Evolutionary conservation across 768 basidiomycete species (phyloP).

Genomic region (Hypsizygus marmoreus): DNA sequence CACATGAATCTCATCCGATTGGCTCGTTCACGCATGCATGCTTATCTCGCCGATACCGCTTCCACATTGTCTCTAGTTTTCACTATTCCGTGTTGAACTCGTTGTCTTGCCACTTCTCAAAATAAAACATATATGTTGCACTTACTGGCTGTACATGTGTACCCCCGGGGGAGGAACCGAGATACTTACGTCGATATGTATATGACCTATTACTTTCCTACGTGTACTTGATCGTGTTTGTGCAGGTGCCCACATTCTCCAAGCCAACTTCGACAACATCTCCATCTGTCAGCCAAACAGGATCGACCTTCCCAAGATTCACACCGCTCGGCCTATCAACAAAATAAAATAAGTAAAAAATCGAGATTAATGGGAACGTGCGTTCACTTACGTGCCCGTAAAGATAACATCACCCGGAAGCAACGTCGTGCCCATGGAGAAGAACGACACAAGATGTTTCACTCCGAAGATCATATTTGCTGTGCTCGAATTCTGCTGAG

Average conservation of each 20-base stretch:
- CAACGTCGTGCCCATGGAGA: constrained; percentile 43
- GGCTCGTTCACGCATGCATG: too few relatives aligned
- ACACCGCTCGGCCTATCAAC: constrained; percentile 34
- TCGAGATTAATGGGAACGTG: background rate
- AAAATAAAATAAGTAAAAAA: background rate
- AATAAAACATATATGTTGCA: too few relatives aligned
- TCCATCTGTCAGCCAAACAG: constrained; percentile 36
- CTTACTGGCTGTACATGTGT: too few relatives aligned
- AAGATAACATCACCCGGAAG: constrained; percentile 43
- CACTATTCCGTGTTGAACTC: too few relatives aligned
- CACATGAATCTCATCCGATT: too few relatives aligned
- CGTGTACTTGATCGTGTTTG: constrained; percentile 33
- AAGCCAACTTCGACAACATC: constrained; percentile 41
- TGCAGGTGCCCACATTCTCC: constrained; percentile 41
- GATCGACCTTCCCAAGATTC: constrained; percentile 33
- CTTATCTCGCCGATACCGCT: too few relatives aligned
- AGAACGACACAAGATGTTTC: constrained; percentile 37
- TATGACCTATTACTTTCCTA: too few relatives aligned
- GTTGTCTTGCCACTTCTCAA: too few relatives aligned
- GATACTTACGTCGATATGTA: too few relatives aligned
- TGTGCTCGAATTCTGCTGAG: constrained; percentile 37
- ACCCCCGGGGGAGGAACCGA: too few relatives aligned
- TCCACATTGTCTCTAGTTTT: too few relatives aligned
- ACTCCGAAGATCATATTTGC: constrained; percentile 43
- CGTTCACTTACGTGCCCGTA: constrained; percentile 40